Evolutionary conservation across 495 filamentous ascomycete genomes (phyloP).

Genomic region (Aspergillus ellipticus): DNA sequence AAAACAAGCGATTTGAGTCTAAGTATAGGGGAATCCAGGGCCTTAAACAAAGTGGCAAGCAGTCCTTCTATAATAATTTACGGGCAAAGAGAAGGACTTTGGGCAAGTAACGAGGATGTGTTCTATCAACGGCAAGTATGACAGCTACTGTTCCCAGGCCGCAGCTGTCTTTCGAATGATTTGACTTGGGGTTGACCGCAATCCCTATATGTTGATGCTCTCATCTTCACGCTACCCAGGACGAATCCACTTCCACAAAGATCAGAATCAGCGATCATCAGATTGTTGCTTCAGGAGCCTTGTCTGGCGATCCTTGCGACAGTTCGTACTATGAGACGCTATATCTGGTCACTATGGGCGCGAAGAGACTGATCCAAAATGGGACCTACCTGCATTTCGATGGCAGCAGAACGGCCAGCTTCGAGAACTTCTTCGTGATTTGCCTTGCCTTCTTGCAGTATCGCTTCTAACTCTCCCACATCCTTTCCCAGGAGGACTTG

Average conservation of each 20-base stretch:
- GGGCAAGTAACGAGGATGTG: slow-evolving; percentile 16
- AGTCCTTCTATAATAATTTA: slow-evolving; percentile 65
- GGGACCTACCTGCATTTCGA: slow-evolving; percentile 60
- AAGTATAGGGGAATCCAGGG: slow-evolving; percentile 69
- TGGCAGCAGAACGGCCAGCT: slow-evolving; percentile 56
- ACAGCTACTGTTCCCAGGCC: too few species aligned
- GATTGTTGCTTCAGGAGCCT: neutral
- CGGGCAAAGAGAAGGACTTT: slow-evolving; percentile 51
- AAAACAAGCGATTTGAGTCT: slow-evolving; percentile 58
- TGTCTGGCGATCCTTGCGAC: slow-evolving; percentile 14
- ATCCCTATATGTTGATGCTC: too few species aligned
- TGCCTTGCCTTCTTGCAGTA: slow-evolving; percentile 62
- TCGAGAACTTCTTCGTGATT: slow-evolving; percentile 72
- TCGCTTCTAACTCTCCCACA: slow-evolving; percentile 48
- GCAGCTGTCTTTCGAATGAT: too few species aligned
- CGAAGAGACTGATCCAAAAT: neutral
- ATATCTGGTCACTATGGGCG: slow-evolving; percentile 16
- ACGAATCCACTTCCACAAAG: too few species aligned
- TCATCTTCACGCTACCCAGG: too few species aligned
- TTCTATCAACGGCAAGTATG: neutral
- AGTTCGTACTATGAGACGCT: slow-evolving; percentile 41
- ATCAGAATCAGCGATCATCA: too few species aligned
- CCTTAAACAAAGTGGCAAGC: slow-evolving; percentile 68
- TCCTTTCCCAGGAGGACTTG: slow-evolving; percentile 36
- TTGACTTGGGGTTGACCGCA: too few species aligned